These are phyloP conservation scores for Epichloe bromicola DNA, from an alignment of 2,329 filamentous ascomycete genomes.

Conservation along the genomic window DNA sequence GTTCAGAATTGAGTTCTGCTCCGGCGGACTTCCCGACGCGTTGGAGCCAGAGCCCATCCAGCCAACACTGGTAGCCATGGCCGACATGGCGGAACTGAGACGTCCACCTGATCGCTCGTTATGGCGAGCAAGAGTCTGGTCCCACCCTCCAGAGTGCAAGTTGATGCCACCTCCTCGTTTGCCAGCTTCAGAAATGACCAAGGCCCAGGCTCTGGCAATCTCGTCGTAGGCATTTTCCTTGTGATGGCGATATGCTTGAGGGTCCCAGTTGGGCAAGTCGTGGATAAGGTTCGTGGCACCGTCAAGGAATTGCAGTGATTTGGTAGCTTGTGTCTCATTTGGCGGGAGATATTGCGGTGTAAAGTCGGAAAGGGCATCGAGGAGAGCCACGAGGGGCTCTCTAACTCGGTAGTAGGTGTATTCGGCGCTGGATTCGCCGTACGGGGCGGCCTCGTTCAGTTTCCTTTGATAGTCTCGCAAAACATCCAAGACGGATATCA, in stretches of 20 bases:
- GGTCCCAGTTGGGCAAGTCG: slow-evolving; percentile 80
- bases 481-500: slow-evolving; percentile 66
- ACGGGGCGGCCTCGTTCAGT: slow-evolving; percentile 70
- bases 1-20: slow-evolving; percentile 46
- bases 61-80: slow-evolving; percentile 60
- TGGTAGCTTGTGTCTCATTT: slow-evolving; percentile 69
- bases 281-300: slow-evolving; percentile 85
- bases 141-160: slow-evolving; percentile 83
- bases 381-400: slow-evolving; percentile 63
- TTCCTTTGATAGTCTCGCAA: slow-evolving; percentile 69
- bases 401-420: slow-evolving; percentile 92
- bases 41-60: slow-evolving; percentile 51
- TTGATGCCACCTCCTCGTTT: slow-evolving; percentile 87
- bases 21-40: slow-evolving; percentile 16
- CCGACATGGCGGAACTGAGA: slow-evolving; percentile 65
- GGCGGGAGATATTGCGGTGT: slow-evolving; percentile 93
- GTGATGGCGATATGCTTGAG: slow-evolving; percentile 75
- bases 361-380: slow-evolving; percentile 86
- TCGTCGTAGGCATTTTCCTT: slow-evolving; percentile 96
- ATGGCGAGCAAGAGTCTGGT: slow-evolving; percentile 74
- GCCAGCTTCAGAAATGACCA: slow-evolving; percentile 80
- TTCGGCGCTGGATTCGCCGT: slow-evolving; percentile 74
- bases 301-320: slow-evolving; percentile 78
- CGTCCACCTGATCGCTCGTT: slow-evolving; percentile 76
- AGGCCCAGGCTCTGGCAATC: slow-evolving; percentile 82